Base-by-base conservation (phyloP, 208 protist genomes). In the Vickermania ingenoplastis region DNA sequence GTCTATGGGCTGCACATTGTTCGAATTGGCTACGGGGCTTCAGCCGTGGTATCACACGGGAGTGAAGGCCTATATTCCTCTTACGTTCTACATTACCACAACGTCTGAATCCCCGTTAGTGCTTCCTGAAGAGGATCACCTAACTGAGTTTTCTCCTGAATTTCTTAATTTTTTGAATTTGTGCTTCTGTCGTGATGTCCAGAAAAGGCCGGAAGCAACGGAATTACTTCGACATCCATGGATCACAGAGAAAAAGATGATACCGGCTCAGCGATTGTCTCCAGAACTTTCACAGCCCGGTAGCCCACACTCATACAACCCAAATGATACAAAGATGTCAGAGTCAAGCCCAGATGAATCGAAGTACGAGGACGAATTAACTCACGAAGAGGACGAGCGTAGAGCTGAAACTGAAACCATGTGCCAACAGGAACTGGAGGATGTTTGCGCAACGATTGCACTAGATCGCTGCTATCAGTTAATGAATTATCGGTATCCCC, bases 61-160 rank as follows among this genome's bases (percentile, higher is more conserved):
- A 5, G 71, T 93, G 22, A 79, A 75, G 27, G 86, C 87, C 61
- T 74, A 93, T 61, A 41, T 94, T 3, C 82, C 79, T 14, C 69
- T 94, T 26, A 94, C 91, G 81, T 94, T 94, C 71, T 91, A 91
- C 71, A 88, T 94, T 56, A 90, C 82, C 13, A 90, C 83, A 0
- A 84, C 83, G 1, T 86, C 78, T 45, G 81, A 91, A 53, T 80
- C 87, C 21, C 83, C 87, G 3, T 75, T 91, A 60, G 77, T 86
- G 1, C 53, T 85, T 7, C 74, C 80, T 3, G 52, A 70, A 21
- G 49, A 72, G 14, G 80, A 86, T 24, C 31, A 27, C 29, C 51
- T 26, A 36, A n/a, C n/a, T n/a, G 79, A 87, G 24, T 94, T 94
- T 61, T 86, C 77, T 27, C 31, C 71, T 1, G 82, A 89, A 59